A percentile compares a stretch with the other conserved stretches of the same genome.
Evolutionary conservation across 306 rosid genomes (phyloP).

Genomic region (Elaeagnus macrophylla): DNA sequence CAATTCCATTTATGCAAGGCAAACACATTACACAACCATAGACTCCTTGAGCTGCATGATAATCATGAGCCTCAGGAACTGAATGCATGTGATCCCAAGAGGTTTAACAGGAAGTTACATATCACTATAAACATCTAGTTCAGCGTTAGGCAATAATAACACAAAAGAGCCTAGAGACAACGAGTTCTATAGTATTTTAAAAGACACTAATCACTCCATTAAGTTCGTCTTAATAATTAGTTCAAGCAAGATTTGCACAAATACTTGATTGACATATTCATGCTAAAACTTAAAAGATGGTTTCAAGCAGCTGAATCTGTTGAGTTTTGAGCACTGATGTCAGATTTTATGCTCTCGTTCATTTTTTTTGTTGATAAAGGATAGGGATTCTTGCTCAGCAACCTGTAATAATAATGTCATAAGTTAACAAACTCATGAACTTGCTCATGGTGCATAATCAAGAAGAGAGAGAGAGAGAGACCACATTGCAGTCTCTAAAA

Average conservation of each 20-base stretch:
- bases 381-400: slow-evolving; percentile 48
- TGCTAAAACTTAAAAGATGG: slow-evolving; percentile 11
- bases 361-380: slow-evolving; percentile 21
- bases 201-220: slow-evolving; percentile 2
- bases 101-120: neutral
- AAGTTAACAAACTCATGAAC: neutral
- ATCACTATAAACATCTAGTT: neutral
- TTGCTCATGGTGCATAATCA: neutral
- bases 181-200: neutral
- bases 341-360: slow-evolving; percentile 16
- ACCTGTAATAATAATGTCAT: slow-evolving; percentile 26
- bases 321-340: slow-evolving; percentile 12
- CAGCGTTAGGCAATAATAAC: neutral
- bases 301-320: slow-evolving; percentile 20
- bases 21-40: neutral
- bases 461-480: neutral
- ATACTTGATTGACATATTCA: slow-evolving; percentile 20
- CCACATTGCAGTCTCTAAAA: neutral
- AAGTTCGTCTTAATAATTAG: slow-evolving; percentile 2
- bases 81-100: neutral
- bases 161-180: neutral
- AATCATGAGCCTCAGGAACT: neutral
- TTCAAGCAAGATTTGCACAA: slow-evolving; percentile 17
- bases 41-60: neutral
- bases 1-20: neutral